phyloP scores from a whole-genome alignment of 2,329 filamentous ascomycete genomes.

The Cercospora nicotianae region DNA sequence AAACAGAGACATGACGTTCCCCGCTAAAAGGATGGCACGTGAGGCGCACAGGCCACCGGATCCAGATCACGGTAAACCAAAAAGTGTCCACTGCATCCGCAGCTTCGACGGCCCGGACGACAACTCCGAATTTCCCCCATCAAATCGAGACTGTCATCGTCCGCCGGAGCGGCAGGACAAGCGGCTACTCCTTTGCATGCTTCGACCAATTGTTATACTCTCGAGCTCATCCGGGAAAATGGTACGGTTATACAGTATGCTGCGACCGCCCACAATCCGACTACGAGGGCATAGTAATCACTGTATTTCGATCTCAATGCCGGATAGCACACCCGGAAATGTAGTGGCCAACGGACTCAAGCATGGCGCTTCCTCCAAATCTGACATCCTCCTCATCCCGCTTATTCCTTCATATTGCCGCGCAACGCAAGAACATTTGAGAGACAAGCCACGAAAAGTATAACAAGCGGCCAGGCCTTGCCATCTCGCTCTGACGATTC shows the following conservation, averaged over 20 bases:
- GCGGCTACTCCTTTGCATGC: neutral
- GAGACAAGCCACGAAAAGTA: neutral
- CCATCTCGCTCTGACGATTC: neutral
- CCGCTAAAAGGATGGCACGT: conserved; percentile 2
- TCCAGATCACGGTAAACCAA: conserved; percentile 1
- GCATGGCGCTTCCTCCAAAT: neutral
- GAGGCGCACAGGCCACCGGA: neutral
- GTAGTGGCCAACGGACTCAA: neutral
- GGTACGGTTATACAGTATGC: neutral
- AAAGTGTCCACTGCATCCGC: neutral
- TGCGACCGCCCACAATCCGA: neutral
- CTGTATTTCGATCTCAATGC: neutral
- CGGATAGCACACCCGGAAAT: neutral
- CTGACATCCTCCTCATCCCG: neutral
- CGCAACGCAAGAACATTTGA: neutral
- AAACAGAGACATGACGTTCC: conserved; percentile 11
- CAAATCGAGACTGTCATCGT: neutral
- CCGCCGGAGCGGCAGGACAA: neutral
- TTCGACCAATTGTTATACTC: neutral
- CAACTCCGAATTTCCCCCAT: neutral
- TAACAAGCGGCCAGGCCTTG: neutral
- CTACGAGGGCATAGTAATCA: neutral
- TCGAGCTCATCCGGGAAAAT: neutral
- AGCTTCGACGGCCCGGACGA: neutral
- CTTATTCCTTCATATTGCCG: neutral